Conservation (phyloP, 176 grass and related monocot genomes). For the Hsuehochloa calcarea region DNA sequence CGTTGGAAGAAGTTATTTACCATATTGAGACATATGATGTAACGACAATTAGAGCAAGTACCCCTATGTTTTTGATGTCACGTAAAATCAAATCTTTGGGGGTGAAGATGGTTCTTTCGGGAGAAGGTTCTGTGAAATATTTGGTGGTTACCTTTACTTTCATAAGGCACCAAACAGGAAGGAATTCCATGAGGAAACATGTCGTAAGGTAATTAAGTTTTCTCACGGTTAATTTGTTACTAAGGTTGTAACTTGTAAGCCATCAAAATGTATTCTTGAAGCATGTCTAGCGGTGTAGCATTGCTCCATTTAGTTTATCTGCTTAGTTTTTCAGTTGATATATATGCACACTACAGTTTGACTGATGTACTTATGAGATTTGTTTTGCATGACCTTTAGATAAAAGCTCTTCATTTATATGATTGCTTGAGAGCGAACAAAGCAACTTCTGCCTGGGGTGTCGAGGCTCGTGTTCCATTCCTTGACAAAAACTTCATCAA, state of each 20-base stretch:
- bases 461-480: constrained; percentile 95
- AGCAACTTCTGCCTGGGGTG: constrained; percentile 93
- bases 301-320: neutral
- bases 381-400: constrained; percentile 54
- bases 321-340: neutral
- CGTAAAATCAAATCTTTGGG: constrained; percentile 98
- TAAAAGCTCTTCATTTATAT: constrained; percentile 96
- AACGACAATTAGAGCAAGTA: constrained; percentile 94
- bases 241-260: neutral
- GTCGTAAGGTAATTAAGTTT: constrained; percentile 65
- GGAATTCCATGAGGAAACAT: constrained; percentile 92
- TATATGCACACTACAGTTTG: neutral
- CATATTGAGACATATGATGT: constrained; percentile 90
- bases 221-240: neutral
- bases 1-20: constrained; percentile 93
- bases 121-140: constrained; percentile 97
- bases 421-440: constrained; percentile 98
- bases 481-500: constrained; percentile 93
- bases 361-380: constrained; percentile 13
- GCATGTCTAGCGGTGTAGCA: neutral
- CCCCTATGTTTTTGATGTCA: constrained; percentile 98
- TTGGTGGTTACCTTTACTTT: constrained; percentile 98
- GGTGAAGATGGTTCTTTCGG: constrained; percentile 98
- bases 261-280: neutral
- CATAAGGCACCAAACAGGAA: constrained; percentile 98